A percentile compares a stretch with the other conserved stretches of the same genome.
Evolutionary conservation across 1,284 basidiomycete species (phyloP).

Genomic region (Mycena sp.): DNA sequence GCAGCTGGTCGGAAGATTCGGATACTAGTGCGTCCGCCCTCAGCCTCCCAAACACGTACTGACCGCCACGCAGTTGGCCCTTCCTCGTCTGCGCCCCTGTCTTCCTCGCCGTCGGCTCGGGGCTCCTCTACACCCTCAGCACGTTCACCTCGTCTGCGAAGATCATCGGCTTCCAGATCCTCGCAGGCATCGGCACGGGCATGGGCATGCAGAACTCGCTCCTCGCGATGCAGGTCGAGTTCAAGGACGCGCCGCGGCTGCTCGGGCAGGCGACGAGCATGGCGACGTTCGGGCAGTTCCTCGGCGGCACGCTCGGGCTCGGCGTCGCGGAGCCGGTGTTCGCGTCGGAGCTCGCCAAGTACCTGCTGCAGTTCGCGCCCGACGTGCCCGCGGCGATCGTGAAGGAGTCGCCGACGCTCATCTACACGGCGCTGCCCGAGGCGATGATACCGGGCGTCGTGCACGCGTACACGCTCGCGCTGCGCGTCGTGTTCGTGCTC

Average conservation of each 20-base stretch:
- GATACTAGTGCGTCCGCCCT: constrained; percentile 9
- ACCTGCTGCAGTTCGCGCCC: constrained; percentile 16
- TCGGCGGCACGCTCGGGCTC: constrained; percentile 29
- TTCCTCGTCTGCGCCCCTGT: constrained; percentile 39
- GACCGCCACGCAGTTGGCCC: constrained; percentile 14
- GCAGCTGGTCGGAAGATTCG: constrained; percentile 39
- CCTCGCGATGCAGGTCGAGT: constrained; percentile 29
- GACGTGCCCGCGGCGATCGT: background rate
- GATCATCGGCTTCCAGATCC: constrained; percentile 54
- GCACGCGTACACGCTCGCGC: background rate
- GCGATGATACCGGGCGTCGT: constrained; percentile 7
- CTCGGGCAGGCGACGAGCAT: constrained; percentile 28
- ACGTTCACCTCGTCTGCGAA: constrained; percentile 41
- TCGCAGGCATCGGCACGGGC: constrained; percentile 31
- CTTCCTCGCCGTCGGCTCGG: constrained; percentile 41
- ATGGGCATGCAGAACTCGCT: constrained; percentile 23
- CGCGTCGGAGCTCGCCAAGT: constrained; percentile 7
- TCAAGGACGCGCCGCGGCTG: constrained; percentile 9
- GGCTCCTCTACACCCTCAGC: constrained; percentile 53
- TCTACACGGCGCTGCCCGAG: background rate
- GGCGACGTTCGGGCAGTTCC: constrained; percentile 24
- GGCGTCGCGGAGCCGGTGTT: constrained; percentile 28
- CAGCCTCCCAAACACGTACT: too few species aligned
- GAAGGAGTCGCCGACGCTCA: constrained; percentile 2
- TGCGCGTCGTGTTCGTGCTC: constrained; percentile 9